These are phyloP conservation scores for Thalassiosira profunda DNA, from an alignment of 108 stramenopile species.

Conservation along the genomic window DNA sequence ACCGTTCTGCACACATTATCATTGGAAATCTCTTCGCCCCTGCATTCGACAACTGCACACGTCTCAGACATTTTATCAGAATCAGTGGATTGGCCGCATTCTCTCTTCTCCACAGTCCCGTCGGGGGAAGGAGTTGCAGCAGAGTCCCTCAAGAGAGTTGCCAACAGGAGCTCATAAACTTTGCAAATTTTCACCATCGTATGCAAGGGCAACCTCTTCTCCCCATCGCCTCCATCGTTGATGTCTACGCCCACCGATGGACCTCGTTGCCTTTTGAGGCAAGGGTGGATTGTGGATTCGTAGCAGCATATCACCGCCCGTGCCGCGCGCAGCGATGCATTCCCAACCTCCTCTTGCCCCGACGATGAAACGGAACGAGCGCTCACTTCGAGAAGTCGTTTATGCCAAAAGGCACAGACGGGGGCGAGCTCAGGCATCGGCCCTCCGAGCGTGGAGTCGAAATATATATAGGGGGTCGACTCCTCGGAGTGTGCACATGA, in stretches of 20 bases:
- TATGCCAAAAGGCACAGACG: constrained; percentile 17
- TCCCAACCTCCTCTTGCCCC: background rate
- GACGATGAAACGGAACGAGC: background rate
- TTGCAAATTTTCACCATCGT: constrained; percentile 9
- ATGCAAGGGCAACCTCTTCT: background rate
- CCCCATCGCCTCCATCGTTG: background rate
- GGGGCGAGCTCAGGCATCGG: constrained; percentile 22
- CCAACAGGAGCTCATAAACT: constrained; percentile 34
- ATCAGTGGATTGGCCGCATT: no score
- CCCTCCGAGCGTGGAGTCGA: constrained; percentile 10
- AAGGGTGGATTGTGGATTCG: constrained; percentile 25
- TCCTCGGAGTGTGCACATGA: background rate
- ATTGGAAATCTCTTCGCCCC: background rate
- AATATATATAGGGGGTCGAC: constrained; percentile 6
- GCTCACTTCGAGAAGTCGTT: constrained; percentile 1
- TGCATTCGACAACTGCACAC: no score
- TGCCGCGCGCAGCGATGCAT: background rate
- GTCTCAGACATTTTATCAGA: no score
- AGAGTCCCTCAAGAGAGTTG: constrained; percentile 11
- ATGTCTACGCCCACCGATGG: background rate
- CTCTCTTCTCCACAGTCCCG: no score
- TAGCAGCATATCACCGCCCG: constrained; percentile 16
- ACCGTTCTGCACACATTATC: background rate
- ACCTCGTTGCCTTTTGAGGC: background rate
- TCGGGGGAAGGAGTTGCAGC: no score